A percentile compares a stretch with the other conserved stretches of the same genome.
phyloP scores from a whole-genome alignment of 495 filamentous ascomycete species.

The Lichenothelia convexa region DNA sequence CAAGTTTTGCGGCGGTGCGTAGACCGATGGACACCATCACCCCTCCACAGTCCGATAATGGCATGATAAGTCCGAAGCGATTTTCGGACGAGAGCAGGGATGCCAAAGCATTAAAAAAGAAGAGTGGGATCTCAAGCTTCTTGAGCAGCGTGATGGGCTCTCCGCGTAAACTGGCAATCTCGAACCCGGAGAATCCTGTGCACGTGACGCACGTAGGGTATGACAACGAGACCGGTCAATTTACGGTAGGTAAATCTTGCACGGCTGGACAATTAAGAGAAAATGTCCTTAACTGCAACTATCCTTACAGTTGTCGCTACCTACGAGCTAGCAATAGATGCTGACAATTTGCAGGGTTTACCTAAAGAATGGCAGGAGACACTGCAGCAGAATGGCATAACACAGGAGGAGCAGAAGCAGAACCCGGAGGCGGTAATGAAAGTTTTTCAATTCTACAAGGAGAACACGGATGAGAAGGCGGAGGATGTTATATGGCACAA shows the following conservation, averaged over 20 bases:
- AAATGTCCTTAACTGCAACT: too few relatives aligned
- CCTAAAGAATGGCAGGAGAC: constrained; percentile 96
- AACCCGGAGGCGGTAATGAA: constrained; percentile 88
- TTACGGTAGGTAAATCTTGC: constrained; percentile 67
- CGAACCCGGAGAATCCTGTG: constrained; percentile 87
- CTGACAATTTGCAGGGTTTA: constrained; percentile 41
- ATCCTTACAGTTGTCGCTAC: too few relatives aligned
- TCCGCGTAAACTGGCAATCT: constrained; percentile 80
- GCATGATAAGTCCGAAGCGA: constrained; percentile 45
- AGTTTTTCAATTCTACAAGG: constrained; percentile 91
- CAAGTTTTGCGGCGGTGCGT: constrained; percentile 54
- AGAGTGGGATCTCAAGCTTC: constrained; percentile 85
- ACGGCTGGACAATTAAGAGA: too few relatives aligned
- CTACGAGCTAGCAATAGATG: not conserved
- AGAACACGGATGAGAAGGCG: constrained; percentile 58
- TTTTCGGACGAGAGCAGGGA: constrained; percentile 65
- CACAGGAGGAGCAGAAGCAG: constrained; percentile 86
- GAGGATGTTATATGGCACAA: constrained; percentile 91
- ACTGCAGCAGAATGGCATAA: constrained; percentile 88
- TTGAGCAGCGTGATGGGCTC: constrained; percentile 85
- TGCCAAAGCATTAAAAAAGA: constrained; percentile 49
- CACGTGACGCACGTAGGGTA: constrained; percentile 97
- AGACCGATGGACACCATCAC: constrained; percentile 36
- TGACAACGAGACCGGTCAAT: constrained; percentile 90
- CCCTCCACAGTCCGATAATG: constrained; percentile 28